phyloP scores from a whole-genome alignment of 257 asterid genomes.

The Cordia subcordata region DNA sequence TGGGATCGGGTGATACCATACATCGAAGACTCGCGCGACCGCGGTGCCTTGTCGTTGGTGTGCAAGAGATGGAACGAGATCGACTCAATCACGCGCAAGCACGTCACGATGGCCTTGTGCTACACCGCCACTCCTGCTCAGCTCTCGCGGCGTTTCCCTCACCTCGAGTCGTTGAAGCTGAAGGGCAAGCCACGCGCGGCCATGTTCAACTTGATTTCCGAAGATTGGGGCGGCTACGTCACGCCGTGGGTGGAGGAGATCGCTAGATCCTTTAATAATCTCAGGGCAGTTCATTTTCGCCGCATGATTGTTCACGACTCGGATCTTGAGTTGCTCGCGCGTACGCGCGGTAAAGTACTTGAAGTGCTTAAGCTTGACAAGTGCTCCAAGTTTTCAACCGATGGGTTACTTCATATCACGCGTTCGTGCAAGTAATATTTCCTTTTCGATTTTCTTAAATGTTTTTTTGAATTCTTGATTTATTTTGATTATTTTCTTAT shows the following conservation, averaged over 20 bases:
- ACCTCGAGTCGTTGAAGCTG: constrained; percentile 54
- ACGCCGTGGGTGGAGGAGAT: constrained; percentile 58
- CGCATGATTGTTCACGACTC: constrained; percentile 62
- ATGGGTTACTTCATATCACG: constrained; percentile 46
- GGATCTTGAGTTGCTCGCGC: constrained; percentile 44
- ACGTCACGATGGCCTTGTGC: constrained; percentile 62
- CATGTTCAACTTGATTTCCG: constrained; percentile 60
- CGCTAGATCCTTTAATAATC: constrained; percentile 21
- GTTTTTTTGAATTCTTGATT: no score
- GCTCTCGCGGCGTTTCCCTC: constrained; percentile 47
- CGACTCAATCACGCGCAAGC: constrained; percentile 58
- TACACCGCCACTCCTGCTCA: constrained; percentile 48
- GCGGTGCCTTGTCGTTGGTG: constrained; percentile 41
- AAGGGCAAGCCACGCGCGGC: constrained; percentile 74
- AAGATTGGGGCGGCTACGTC: constrained; percentile 67
- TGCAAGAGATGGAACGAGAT: constrained; percentile 52
- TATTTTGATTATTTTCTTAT: neutral
- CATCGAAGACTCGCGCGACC: constrained; percentile 50
- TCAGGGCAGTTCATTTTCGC: constrained; percentile 55
- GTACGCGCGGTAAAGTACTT: constrained; percentile 25
- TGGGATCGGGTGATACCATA: constrained; percentile 42
- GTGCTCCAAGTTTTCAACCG: constrained; percentile 70
- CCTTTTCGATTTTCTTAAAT: neutral
- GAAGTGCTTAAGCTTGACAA: constrained; percentile 56
- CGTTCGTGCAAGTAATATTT: constrained; percentile 40